Conservation (phyloP, 1,284 basidiomycete genomes). For the Earliella scabrosa region DNA sequence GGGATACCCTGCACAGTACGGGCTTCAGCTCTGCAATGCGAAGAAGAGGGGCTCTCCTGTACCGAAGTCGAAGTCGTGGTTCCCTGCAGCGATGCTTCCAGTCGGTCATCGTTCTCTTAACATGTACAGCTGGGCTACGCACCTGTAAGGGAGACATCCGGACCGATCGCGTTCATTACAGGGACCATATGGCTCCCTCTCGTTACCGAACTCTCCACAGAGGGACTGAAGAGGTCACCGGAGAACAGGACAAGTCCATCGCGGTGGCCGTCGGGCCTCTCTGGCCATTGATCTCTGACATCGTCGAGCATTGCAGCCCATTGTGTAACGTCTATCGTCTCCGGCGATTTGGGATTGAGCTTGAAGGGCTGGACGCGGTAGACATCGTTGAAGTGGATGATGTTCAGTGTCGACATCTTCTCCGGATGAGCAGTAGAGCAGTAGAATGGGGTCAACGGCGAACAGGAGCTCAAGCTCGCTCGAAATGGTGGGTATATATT, state of each 20-base stretch:
- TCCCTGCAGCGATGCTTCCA: constrained; percentile 49
- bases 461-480: neutral
- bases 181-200: constrained; percentile 94
- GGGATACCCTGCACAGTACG: constrained; percentile 63
- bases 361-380: constrained; percentile 80
- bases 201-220: constrained; percentile 86
- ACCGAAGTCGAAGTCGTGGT: constrained; percentile 86
- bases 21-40: neutral
- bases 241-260: constrained; percentile 88
- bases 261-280: constrained; percentile 50
- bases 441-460: neutral
- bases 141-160: constrained; percentile 74
- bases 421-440: neutral
- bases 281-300: constrained; percentile 57
- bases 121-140: constrained; percentile 8
- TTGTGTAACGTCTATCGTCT: constrained; percentile 78
- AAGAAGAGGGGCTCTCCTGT: constrained; percentile 1
- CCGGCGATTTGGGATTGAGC: constrained; percentile 49
- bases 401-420: constrained; percentile 35
- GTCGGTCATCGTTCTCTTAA: neutral
- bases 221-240: constrained; percentile 87
- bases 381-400: constrained; percentile 75
- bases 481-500: constrained; percentile 2
- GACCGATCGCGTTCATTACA: constrained; percentile 75
- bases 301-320: constrained; percentile 67